phyloP scores from a whole-genome alignment of 1,139 yeast species.

The Saccharomyces hybrid region DNA sequence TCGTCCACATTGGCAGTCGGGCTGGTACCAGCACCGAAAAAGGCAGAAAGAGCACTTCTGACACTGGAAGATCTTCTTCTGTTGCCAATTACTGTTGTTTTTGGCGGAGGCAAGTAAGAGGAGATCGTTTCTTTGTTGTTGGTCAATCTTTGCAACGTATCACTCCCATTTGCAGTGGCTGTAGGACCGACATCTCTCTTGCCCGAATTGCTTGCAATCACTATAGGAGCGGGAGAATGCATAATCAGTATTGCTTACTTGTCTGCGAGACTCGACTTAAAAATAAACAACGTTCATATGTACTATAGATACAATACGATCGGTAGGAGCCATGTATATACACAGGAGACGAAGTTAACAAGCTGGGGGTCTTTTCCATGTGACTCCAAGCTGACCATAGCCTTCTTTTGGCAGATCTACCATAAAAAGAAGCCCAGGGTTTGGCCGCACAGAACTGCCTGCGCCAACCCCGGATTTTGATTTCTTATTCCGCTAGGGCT shows the following conservation, averaged over 20 bases:
- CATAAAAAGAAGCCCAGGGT: not conserved
- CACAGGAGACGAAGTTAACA: not conserved
- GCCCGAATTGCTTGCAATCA: not conserved
- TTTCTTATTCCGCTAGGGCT: not conserved
- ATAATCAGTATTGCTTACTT: not conserved
- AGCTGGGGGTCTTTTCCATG: slow-evolving; percentile 1
- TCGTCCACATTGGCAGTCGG: not conserved
- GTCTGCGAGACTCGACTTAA: not conserved
- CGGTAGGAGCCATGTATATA: not conserved
- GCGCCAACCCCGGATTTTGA: not conserved
- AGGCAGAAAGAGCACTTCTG: not conserved
- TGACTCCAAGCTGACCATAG: not conserved
- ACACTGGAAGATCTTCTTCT: not conserved
- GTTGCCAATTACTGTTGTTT: not conserved
- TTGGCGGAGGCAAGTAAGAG: not conserved
- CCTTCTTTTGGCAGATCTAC: not conserved
- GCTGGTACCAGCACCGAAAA: not conserved
- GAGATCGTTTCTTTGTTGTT: not conserved
- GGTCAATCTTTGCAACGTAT: not conserved
- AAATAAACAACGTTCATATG: not conserved
- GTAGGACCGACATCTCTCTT: not conserved
- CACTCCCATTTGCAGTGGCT: not conserved
- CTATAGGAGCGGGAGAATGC: not conserved
- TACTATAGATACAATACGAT: not conserved
- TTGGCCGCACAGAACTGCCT: not conserved